Base-by-base conservation (phyloP, 2,329 filamentous ascomycete species). In the Diaporthe sp. region DNA sequence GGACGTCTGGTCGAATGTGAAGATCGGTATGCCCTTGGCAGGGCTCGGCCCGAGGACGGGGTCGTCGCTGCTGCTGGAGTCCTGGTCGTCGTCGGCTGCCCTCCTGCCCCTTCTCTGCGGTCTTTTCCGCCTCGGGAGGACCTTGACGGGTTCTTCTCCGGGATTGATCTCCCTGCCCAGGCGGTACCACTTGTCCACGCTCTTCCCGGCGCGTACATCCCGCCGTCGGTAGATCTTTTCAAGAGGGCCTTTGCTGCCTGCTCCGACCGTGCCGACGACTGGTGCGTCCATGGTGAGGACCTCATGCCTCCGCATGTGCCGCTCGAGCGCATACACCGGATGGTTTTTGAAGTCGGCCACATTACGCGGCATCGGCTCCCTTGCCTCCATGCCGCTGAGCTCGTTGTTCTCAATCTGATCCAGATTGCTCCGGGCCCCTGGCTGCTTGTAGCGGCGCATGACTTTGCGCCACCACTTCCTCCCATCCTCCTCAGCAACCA, bases 171-270 rank as follows among this genome's bases (percentile, higher is more conserved):
- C 92, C 35, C 95, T 89, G 0, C 97, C 97, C 75, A 96, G 84
- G 2, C 96, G 92, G 82, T 97, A 98, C 97, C 97, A 99, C 77
- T 94, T 95, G 78, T 97, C 95, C 4, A 91, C 92, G 76, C 92
- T 97, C 76, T 92, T 90, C 1, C 95, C 95, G 7, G 91, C 80
- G 70, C 94, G 92, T 0, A 99, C 95, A 81, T 98, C 95, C 64
- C 88, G 89, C 4, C 97, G 90, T 33, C 96, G 91, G 81, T 95
- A 99, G 0, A 99, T 92, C 69, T 91, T 90, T 81, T 98, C 96
- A 76, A 96, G 85, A 0, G 86, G 80, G 76, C 89, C 84, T 81
- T 90, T 87, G 82, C 88, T 85, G 2, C 94, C 93, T 5, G 92
- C 90, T 13, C 90, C 91, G 8, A 98, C 90, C 71, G 95, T 97